Evolutionary conservation across 2,329 filamentous ascomycete genomes (phyloP), one percentile per base, ranked within the genome.

Genomic region (Leptographium radiaticola): DNA sequence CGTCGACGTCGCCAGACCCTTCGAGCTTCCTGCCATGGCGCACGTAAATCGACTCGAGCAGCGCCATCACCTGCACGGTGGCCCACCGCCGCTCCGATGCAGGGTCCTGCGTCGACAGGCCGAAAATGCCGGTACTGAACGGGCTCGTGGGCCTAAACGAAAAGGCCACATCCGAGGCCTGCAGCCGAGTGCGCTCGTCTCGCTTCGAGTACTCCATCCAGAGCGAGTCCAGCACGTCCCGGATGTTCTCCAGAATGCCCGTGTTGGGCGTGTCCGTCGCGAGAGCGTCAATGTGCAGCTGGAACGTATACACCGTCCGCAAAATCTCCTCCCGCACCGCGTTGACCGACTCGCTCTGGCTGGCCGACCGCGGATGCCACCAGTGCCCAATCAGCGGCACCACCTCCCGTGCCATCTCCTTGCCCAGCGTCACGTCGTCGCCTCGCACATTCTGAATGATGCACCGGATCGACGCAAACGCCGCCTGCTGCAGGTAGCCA

Each of bases 291-390:
- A 87, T 70, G 58, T 84, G 80, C 10, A 84, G 69, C 59, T 81
- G 76, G 36, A 83, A 73, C n/a, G 80, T 71, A 57, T 86, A 81
- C 33, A 95, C 70, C 1, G 81, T 80, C 59, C 82, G 82, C 38
- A 94, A 73, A 65, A 95, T 85, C 65, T 89, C 88, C 59, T 91
- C 86, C 60, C 84, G 82, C 50, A 93, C 67, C 2, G 74, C 74
- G 57, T 76, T 80, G 58, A 80, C 55, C 2, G 59, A 59, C 49
- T 61, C 57, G 75, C 61, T 79, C 75, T 61, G 80, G 76, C 59
- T 81, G 75, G 60, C 81, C 75, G 15, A 76, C 68, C 47, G 87
- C n/a, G 79, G 76, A 58, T 82, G 75, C 90, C 91, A 98, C 70
- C 89, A 81, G 50, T 80, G 76, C 53, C 78, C 80, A 59, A 95